These are phyloP conservation scores for Fusarium penzigii DNA, from an alignment of 2,329 filamentous ascomycete species.

Conservation along the genomic window DNA sequence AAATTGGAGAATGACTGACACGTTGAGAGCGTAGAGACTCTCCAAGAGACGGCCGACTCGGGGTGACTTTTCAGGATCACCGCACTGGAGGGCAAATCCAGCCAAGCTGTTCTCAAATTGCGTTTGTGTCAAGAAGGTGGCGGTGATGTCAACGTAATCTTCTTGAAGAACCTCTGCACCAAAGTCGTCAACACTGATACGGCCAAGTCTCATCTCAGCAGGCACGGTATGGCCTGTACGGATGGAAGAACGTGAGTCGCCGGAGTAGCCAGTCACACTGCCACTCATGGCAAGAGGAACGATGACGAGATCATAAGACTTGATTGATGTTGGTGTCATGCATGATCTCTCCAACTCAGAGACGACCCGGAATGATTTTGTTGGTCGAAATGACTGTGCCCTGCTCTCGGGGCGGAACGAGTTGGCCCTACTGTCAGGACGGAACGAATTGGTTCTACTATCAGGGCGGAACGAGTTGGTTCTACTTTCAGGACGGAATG, in stretches of 20 bases:
- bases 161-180: slow-evolving; percentile 11
- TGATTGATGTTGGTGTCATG: slow-evolving; percentile 2
- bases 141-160: slow-evolving; percentile 7
- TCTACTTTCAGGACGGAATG: too few relatives aligned
- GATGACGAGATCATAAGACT: slow-evolving; percentile 11
- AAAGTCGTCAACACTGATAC: slow-evolving; percentile 8
- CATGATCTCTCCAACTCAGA: slow-evolving; percentile 4
- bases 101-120: slow-evolving; percentile 7
- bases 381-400: slow-evolving; percentile 6
- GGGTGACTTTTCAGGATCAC: neutral
- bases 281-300: slow-evolving; percentile 9
- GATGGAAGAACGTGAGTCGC: slow-evolving; percentile 7
- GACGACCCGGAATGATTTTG: slow-evolving; percentile 9
- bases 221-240: slow-evolving; percentile 1
- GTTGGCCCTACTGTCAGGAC: neutral
- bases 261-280: slow-evolving; percentile 6
- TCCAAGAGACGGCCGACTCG: slow-evolving; percentile 9
- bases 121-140: slow-evolving; percentile 7
- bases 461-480: too few relatives aligned
- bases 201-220: slow-evolving; percentile 13
- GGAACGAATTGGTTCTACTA: too few relatives aligned
- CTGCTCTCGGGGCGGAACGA: neutral
- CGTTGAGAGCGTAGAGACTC: neutral
- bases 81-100: slow-evolving; percentile 8
- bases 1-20: slow-evolving; percentile 14